phyloP scores from a whole-genome alignment of 768 basidiomycete genomes.

The Naganishia friedmannii region DNA sequence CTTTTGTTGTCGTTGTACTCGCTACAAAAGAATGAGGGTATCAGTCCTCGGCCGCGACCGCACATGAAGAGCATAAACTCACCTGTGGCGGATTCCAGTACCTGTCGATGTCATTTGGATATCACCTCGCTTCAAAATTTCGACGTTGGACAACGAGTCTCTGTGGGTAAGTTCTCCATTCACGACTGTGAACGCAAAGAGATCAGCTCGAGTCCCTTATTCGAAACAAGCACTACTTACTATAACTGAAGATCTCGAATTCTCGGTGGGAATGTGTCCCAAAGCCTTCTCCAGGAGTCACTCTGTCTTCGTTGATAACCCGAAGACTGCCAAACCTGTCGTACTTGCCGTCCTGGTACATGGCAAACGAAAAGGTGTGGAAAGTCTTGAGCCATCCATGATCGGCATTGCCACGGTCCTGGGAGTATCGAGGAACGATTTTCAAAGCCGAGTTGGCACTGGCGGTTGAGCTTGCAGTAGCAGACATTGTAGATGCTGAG shows the following conservation, averaged over 20 bases:
- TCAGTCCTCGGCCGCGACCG: constrained; percentile 10
- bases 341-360: constrained; percentile 64
- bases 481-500: constrained; percentile 18
- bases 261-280: constrained; percentile 72
- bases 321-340: constrained; percentile 70
- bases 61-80: constrained; percentile 7
- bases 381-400: constrained; percentile 73
- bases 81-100: constrained; percentile 76
- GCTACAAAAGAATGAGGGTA: constrained; percentile 47
- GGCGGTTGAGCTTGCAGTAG: neutral
- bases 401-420: constrained; percentile 69
- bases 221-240: constrained; percentile 27
- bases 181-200: constrained; percentile 8
- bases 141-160: constrained; percentile 88
- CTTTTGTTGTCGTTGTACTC: constrained; percentile 59
- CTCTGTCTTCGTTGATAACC: constrained; percentile 72
- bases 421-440: constrained; percentile 56
- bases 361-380: constrained; percentile 50
- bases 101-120: constrained; percentile 89
- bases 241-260: constrained; percentile 44
- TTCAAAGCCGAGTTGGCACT: constrained; percentile 4
- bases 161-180: constrained; percentile 59
- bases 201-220: neutral
- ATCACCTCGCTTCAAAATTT: constrained; percentile 82
- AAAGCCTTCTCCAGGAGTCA: constrained; percentile 66